Evolutionary conservation across 345 rosid species (phyloP).

Genomic region (Arabidopsis suecica): DNA sequence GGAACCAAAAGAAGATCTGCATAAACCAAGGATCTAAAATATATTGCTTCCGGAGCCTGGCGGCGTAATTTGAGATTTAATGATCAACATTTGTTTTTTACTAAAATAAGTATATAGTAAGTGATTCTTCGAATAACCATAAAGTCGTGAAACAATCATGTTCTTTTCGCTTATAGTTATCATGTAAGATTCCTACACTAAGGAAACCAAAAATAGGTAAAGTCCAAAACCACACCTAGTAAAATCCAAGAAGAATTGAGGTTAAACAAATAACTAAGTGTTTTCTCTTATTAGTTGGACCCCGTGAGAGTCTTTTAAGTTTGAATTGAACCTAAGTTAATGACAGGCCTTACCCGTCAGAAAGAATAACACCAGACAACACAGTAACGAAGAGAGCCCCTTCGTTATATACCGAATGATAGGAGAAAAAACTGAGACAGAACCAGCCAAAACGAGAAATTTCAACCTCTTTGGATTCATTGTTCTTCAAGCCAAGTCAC

Average conservation of each 20-base stretch:
- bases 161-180: no score
- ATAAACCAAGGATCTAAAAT: neutral
- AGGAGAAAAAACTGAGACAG: neutral
- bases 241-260: conserved; percentile 16
- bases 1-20: neutral
- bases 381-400: conserved; percentile 15
- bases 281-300: conserved; percentile 22
- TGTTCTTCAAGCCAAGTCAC: conserved; percentile 14
- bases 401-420: conserved; percentile 24
- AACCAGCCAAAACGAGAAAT: conserved; percentile 28
- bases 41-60: neutral
- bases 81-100: neutral
- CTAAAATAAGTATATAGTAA: no score
- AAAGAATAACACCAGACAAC: conserved; percentile 23
- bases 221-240: neutral
- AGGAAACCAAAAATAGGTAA: no score
- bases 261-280: neutral
- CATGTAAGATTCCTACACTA: no score
- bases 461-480: conserved; percentile 9
- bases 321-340: conserved; percentile 23
- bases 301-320: neutral
- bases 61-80: neutral
- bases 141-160: no score
- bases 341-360: conserved; percentile 33
- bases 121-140: no score